Evolutionary conservation across 2,329 filamentous ascomycete genomes (phyloP), one percentile per base, ranked within the genome.

Genomic region (Colletotrichum zoysiae): DNA sequence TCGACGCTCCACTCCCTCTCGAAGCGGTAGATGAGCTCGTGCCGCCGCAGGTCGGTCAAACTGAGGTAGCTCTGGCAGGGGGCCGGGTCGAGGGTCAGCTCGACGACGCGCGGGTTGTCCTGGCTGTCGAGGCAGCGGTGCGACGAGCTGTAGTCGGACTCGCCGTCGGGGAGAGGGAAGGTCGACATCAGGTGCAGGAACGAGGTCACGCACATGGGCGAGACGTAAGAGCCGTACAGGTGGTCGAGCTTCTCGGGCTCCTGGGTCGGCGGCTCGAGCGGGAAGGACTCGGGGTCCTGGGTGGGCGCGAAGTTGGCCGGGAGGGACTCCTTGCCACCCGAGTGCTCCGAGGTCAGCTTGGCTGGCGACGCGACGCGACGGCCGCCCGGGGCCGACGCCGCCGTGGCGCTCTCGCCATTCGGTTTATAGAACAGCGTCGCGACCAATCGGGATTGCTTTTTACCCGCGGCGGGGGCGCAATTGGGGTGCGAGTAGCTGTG

Each of bases 1-100:
- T 97, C 93, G 51, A 96, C 91, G 78, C 95, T 95, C 93, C 94
- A 97, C 80, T 95, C 93, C 74, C 90, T 89, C 86, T 97, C 94
- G 78, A 97, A 97, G 23, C 91, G 88, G 84, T 93, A 94, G 71
- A 97, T 90, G 71, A 90, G 89, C 82, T 95, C 93, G 80, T 97
- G 92, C 78, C 93, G 93, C 74, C 93, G 89, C 76, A 97, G 84
- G 75, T 95, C 92, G 3, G 86, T 84, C 23, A 95, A 78, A 77
- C 90, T 84, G 77, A 93, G 81, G 81, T 92, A 93, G 76, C 89
- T 87, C 2, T 86, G 83, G 12, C 87, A 85, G 1, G 89, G 90
- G 0, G 87, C 86, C 0, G 91, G 89, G 1, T 88, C 87, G 64
- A 93, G 85, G 0, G 87, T 87, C 60, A 93, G 81, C 81, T 93